Base-by-base conservation (phyloP, 2,329 filamentous ascomycete species). In the Sphaerulina vaccinii region DNA sequence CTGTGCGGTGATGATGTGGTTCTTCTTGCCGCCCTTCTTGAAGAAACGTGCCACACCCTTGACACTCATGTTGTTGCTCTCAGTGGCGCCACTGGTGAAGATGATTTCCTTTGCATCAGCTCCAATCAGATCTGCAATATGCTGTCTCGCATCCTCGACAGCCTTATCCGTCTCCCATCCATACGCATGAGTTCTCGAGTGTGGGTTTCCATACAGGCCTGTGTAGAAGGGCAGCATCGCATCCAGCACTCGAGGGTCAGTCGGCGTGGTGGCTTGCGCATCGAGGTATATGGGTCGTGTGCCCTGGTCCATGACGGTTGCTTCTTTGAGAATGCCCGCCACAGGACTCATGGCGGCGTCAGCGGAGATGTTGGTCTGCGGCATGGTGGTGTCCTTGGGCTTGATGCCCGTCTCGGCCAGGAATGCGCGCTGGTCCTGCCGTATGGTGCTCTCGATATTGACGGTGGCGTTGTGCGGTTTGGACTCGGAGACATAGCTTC, bases 1-100 rank as follows among this genome's bases (percentile, higher is more conserved):
- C 75, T 97, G 93, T 33, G 85, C 90, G 19, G 93, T 99, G 71
- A 99, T 90, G 67, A 99, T 92, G 73, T 99, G 93, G 75, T 88
- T 96, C 84, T 97, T 97, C 83, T 96, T 96, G 64, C 90, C 91
- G 2, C 83, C 85, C 52, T 89, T 84, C 60, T 90, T 90, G 70
- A 96, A 96, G 75, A 99, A 99, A 58, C 92, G 82, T 16, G 93
- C 91, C 7, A 99, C 92, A 58, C 93, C 93, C 76, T 99, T 99
- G 76, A 99, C 90, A 72, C 90, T 96, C 93, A 99, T 99, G 67
- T 99, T 99, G 75, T 99, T 99, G 69, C 90, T 96, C 76, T 99
- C 93, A 0, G 93, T 99, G 13, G 93, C 93, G 49, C 93, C 93
- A 65, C 91, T 96, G 5, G 93, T 99, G 74, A 99, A 97, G 65